Base-by-base conservation (phyloP, 2,329 filamentous ascomycete species). In the Neodidymelliopsis sp. region DNA sequence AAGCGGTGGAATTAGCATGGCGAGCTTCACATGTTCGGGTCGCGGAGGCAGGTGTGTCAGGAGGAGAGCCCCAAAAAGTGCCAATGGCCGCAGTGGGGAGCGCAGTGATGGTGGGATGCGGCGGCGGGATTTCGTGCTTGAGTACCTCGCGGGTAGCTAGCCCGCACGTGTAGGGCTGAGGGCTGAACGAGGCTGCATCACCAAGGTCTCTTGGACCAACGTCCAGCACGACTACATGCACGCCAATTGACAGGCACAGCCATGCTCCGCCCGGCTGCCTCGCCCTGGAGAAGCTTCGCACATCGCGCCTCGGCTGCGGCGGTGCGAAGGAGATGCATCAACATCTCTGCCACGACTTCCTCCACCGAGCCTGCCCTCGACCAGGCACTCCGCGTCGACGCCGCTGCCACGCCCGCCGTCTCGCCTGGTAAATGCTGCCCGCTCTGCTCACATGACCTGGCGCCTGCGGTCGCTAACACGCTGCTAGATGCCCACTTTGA, bases 401-500 rank as follows among this genome's bases (percentile, higher is more conserved):
- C 64, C 12, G 45, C 60, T 12, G 40, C 63, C 16, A 55, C 56
- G 12, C 56, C 64, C 4, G 51, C 56, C 10, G 58, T 63, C 13
- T 62, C 66, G 36, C 68, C 68, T 54, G 68, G 68, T 69, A 63
- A 1, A 12, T 15, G 11, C 8, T 8, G 9, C 31, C 53, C 9
- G 52, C 15, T 12, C 8, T 8, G 9, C 31, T 54, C 9, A 53
- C 28, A 15, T 11, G 3, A 15, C 19, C 22, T 28, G 25, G 27
- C 27, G 22, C 27, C 25, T 11, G 1, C 15, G 22, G 4, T n/a
- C 10, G 23, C 39, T 43, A 25, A 49, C 40, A 12, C 24, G 10
- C 7, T 11, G 6, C 18, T 62, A 97, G 94, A 97, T 82, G 94
- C 94, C 44, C 86, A 87, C 49, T 99, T 99, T 74, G 91, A 97